Evolutionary conservation across 2,329 filamentous ascomycete species (phyloP).

Genomic region (Aspergillus pseudotamarii): DNA sequence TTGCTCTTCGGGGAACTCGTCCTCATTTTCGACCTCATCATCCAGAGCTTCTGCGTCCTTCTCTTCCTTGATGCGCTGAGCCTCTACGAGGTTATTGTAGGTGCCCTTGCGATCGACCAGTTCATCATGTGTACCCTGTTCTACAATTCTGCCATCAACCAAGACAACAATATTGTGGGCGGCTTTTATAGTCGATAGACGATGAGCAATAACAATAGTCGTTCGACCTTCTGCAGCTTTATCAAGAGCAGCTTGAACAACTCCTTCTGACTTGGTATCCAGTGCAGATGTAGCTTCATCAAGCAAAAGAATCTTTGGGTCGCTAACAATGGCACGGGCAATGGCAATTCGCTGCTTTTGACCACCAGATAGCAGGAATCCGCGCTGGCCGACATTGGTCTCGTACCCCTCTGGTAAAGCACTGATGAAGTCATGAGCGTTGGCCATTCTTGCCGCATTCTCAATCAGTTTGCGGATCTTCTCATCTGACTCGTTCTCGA

Average conservation of each 20-base stretch:
- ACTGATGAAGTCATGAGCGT: conserved; percentile 89
- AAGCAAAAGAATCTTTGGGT: conserved; percentile 87
- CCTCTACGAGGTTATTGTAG: conserved; percentile 84
- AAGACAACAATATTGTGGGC: conserved; percentile 97
- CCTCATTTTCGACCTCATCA: conserved; percentile 28
- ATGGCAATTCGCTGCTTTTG: conserved; percentile 98
- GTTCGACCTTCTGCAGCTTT: conserved; percentile 83
- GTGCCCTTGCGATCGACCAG: conserved; percentile 71
- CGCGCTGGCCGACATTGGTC: conserved; percentile 92
- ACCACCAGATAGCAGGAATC: conserved; percentile 88
- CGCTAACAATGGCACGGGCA: conserved; percentile 83
- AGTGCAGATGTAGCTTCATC: conserved; percentile 94
- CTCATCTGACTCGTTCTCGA: conserved; percentile 69
- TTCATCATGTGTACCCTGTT: conserved; percentile 85
- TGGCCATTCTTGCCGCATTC: conserved; percentile 84
- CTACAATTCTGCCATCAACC: conserved; percentile 79
- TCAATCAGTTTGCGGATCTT: conserved; percentile 71
- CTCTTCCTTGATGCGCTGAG: conserved; percentile 75
- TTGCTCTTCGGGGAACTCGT: conserved; percentile 29
- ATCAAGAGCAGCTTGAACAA: conserved; percentile 91
- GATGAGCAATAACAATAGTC: conserved; percentile 94
- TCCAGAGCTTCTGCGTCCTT: conserved; percentile 40
- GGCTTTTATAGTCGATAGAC: conserved; percentile 89
- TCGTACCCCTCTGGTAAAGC: conserved; percentile 84
- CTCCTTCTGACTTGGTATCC: conserved; percentile 91